Base-by-base conservation (phyloP, 2,329 filamentous ascomycete species). In the Camillea tinctor region DNA sequence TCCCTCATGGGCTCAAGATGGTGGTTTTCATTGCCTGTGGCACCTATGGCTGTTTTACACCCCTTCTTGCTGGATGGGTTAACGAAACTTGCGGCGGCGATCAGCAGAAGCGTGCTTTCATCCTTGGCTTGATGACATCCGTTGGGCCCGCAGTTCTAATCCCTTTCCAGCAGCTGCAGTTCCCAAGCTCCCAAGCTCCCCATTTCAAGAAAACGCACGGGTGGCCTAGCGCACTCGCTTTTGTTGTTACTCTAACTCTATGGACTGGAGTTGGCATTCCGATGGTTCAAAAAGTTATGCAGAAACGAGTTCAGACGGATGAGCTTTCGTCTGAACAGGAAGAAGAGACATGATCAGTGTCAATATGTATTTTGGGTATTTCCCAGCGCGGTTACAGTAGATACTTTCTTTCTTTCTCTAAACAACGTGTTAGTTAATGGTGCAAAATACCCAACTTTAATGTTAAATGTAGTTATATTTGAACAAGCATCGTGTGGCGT, bases 41-140 rank as follows among this genome's bases (percentile, higher is more conserved):
- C 13, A 75, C 71, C 52, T 78, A 79, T 58, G 76, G 77, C 24
- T 78, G 75, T 56, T 78, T 72, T 65, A 78, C 76, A 1, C 77
- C 77, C 2, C 66, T 79, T 8, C 67, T 79, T 0, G 75, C 76
- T 0, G 75, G 75, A 0, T 79, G 77, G 77, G 64, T 71, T 1
- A 79, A 79, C 60, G 73, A 75, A 59, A 66, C 74, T 0, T 78
- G 76, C 53, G 76, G 75, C 1, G 75, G 75, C 3, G 77, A 79
- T 55, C 74, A 78, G 59, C 77, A 79, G 65, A 76, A 78, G 60
- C 74, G 77, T 7, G 76, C 74, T 0, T 78, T 79, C 51, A 67
- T 77, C 9, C 65, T 79, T 2, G 75, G 73, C 3, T 73, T 76
- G 59, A 77, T 77, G 71, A 71, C 72, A 0, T 73, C 73, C 1